Evolutionary conservation across 1,139 yeast genomes (phyloP).

Genomic region (Waltiozyma sp.): DNA sequence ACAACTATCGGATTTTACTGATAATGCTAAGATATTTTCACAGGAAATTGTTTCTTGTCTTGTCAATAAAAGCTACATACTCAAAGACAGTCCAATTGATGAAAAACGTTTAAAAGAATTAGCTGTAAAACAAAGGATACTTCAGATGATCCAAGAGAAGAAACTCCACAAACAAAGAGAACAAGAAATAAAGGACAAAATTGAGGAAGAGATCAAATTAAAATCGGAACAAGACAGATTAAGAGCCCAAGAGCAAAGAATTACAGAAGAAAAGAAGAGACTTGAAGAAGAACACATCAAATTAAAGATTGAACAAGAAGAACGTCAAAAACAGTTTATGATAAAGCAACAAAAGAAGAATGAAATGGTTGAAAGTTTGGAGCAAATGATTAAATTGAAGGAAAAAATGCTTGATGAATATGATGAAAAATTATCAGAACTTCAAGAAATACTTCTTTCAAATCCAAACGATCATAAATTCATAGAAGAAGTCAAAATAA

Average conservation of each 20-base stretch:
- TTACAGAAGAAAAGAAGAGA: conserved; percentile 5
- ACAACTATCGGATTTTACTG: conserved; percentile 26
- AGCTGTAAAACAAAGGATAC: conserved; percentile 1
- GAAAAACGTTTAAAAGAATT: background rate
- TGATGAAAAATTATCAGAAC: conserved; percentile 21
- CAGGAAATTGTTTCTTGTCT: conserved; percentile 20
- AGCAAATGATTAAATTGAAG: conserved; percentile 24
- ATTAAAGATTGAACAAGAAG: conserved; percentile 25
- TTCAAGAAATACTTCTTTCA: conserved; percentile 14
- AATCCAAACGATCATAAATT: conserved; percentile 17
- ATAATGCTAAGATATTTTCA: conserved; percentile 20
- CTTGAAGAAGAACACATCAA: background rate
- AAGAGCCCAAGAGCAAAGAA: conserved; percentile 1
- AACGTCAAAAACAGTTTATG: conserved; percentile 31
- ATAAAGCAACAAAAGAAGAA: conserved; percentile 25
- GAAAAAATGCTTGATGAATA: conserved; percentile 22
- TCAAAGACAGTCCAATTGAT: background rate
- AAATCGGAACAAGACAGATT: background rate
- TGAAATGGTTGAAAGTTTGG: conserved; percentile 23
- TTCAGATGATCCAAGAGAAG: conserved; percentile 4
- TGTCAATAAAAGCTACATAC: conserved; percentile 7
- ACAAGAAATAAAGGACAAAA: background rate
- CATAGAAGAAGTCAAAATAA: conserved; percentile 17
- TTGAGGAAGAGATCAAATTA: conserved; percentile 1
- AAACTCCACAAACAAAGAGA: conserved; percentile 6